A percentile compares a stretch with the other conserved stretches of the same genome.
Evolutionary conservation across 2,329 filamentous ascomycete genomes (phyloP).

Genomic region (Trichophaea hybrida): DNA sequence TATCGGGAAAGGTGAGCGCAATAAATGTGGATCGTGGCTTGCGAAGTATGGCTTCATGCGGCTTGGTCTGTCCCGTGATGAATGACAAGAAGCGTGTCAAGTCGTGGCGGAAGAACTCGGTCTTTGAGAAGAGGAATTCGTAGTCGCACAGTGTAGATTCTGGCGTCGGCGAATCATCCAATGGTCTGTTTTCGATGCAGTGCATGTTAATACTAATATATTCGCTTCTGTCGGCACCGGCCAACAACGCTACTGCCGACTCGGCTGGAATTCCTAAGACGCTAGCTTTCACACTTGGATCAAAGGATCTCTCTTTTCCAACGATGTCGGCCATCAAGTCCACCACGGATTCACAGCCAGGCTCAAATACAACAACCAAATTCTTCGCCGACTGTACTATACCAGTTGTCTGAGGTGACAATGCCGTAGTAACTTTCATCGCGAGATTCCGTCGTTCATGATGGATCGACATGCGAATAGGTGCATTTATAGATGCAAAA

Average conservation of each 20-base stretch:
- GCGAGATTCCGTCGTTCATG: constrained; percentile 17
- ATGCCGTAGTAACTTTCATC: constrained; percentile 15
- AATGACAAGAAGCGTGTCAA: constrained; percentile 66
- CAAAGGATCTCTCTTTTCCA: constrained; percentile 47
- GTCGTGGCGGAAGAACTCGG: constrained; percentile 58
- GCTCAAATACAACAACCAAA: constrained; percentile 54
- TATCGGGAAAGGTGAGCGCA: constrained; percentile 76
- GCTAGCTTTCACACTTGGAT: constrained; percentile 36
- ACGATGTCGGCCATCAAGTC: constrained; percentile 63
- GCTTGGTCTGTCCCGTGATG: constrained; percentile 62
- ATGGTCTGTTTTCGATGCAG: constrained; percentile 12
- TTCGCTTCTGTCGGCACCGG: constrained; percentile 39
- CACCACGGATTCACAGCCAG: constrained; percentile 59
- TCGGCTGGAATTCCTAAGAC: constrained; percentile 42
- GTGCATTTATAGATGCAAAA: constrained; percentile 19
- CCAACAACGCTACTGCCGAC: constrained; percentile 52
- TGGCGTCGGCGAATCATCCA: constrained; percentile 20
- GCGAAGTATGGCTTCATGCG: constrained; percentile 61
- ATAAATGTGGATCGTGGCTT: constrained; percentile 73
- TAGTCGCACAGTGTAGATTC: constrained; percentile 63
- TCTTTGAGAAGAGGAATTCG: constrained; percentile 68
- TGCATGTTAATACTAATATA: constrained; percentile 6
- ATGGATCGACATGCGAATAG: constrained; percentile 17
- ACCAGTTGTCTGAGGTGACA: constrained; percentile 14
- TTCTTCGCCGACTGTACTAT: constrained; percentile 13